Base-by-base conservation (phyloP, 2,329 filamentous ascomycete species). In the Metarhizium album region DNA sequence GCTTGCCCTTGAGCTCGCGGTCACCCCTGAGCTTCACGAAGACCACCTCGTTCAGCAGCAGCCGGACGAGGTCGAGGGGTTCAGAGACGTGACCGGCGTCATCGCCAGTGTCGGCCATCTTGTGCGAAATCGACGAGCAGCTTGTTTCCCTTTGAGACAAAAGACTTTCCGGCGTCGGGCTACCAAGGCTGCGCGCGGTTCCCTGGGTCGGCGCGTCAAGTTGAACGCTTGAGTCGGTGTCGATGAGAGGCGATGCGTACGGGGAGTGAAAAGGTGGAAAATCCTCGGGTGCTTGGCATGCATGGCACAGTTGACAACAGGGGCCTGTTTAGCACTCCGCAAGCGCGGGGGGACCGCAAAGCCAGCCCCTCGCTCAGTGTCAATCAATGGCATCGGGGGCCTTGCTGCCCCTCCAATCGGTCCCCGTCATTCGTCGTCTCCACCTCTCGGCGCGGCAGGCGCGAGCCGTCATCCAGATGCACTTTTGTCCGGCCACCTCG, bases 1-100 rank as follows among this genome's bases (percentile, higher is more conserved):
- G 78, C 64, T 91, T 84, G 57, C 93, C 93, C 72, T 95, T 93
- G 58, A 98, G 77, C 73, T 98, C 93, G 57, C 93, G 82, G 69
- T 98, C 93, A 60, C 93, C 93, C 64, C 93, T 82, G 57, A 98
- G 78, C 79, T 97, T 97, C 59, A 98, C 91, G 70, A 96, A 95
- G 48, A 98, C 93, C 45, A 93, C 82, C 70, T 98, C 93, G 68
- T 97, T 91, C 46, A 98, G 80, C 59, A 91, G 88, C 51, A 98
- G 81, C 60, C 90, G 88, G 59, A 98, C 93, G 42, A 98, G 83
- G 69, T 97, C 93, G 64, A 98, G 85, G 50, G 94, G 91, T 74
- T 98, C 91, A 49, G 90, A 84, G 52, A 90, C 86, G 52, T 86
- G 79, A 59, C 77, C 75, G 52, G 80, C 75, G 58, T 84, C 82